Evolutionary conservation across 371 early-diverging fungal genomes (phyloP).

Genomic region (Mucor piriformis): DNA sequence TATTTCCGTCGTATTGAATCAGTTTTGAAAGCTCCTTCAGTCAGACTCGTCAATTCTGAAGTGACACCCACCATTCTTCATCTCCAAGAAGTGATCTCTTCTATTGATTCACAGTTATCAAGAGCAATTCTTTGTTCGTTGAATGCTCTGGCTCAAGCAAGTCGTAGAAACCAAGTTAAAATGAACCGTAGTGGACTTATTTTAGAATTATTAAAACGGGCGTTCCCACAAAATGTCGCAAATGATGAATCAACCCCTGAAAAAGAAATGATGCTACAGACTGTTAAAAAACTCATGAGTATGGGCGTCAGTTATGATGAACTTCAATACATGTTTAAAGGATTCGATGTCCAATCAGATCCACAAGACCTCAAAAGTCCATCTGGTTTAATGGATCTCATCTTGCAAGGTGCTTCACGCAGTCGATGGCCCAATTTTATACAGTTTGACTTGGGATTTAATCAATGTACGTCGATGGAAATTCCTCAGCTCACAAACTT

Average conservation of each 20-base stretch:
- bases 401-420: conserved; percentile 61
- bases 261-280: conserved; percentile 47
- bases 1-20: conserved; percentile 25
- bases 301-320: conserved; percentile 67
- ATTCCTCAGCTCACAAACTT: conserved; percentile 45
- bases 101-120: conserved; percentile 40
- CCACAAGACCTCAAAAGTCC: conserved; percentile 4
- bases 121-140: conserved; percentile 51
- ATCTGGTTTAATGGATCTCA: conserved; percentile 50
- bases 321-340: conserved; percentile 63
- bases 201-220: conserved; percentile 51
- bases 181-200: conserved; percentile 64
- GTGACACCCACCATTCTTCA: conserved; percentile 57
- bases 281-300: conserved; percentile 62
- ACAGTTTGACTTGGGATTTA: conserved; percentile 57
- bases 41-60: conserved; percentile 57
- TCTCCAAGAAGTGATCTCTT: conserved; percentile 46
- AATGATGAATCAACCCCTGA: conserved; percentile 7
- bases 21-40: conserved; percentile 26
- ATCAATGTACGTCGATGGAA: conserved; percentile 48
- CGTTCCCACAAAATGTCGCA: background rate
- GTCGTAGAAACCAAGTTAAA: conserved; percentile 65
- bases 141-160: conserved; percentile 54
- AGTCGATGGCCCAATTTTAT: conserved; percentile 74
- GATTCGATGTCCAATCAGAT: conserved; percentile 31